Base-by-base conservation (phyloP, 805 yeast genomes). In the Suhomyces pyralidae region DNA sequence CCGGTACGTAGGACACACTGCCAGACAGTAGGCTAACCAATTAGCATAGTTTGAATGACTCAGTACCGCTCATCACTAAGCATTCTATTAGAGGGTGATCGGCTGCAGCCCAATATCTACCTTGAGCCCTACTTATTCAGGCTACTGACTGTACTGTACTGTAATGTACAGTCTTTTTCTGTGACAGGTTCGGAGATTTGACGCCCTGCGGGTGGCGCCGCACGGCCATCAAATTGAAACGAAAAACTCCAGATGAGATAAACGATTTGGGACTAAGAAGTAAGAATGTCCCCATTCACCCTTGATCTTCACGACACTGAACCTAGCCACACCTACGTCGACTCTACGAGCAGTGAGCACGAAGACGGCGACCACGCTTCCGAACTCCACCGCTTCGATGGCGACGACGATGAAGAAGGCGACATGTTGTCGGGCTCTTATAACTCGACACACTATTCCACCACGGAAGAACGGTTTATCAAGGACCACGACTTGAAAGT, bases 401-500 rank as follows among this genome's bases (percentile, higher is more conserved):
- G 43, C 25, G 48, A 49, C 19, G 51, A 48, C 24, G 51, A 45
- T 6, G 40, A 36, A 14, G 51, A 44, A 17, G 78, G 71, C 38
- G 72, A 66, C 6, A 54, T 53, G 30, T 56, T 71, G 25, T 61
- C 74, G 17, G 60, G 61, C 46, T 68, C 76, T 2, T 59, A 60
- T 55, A 70, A 63, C 51, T 74, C 81, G 20, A 79, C 88, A 7
- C 86, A 85, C 63, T 85, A 76, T 61, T 82, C 89, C 1, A 76
- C 84, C 48, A 80, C 82, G 5, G 90, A 87, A 59, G 92, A 86
- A 57, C 77, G 77, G 60, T 73, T 76, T 60, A 73, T 86, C 59
- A 79, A 78, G 60, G 90, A 84, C 49, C 84, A 85, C 53, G 90
- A 85, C 56, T 83, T 88, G 59, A 86, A 86, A 61, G 64, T 82